These are phyloP conservation scores for Hydrangea macrophylla DNA, from an alignment of 148 eudicot genomes.

Conservation along the genomic window DNA sequence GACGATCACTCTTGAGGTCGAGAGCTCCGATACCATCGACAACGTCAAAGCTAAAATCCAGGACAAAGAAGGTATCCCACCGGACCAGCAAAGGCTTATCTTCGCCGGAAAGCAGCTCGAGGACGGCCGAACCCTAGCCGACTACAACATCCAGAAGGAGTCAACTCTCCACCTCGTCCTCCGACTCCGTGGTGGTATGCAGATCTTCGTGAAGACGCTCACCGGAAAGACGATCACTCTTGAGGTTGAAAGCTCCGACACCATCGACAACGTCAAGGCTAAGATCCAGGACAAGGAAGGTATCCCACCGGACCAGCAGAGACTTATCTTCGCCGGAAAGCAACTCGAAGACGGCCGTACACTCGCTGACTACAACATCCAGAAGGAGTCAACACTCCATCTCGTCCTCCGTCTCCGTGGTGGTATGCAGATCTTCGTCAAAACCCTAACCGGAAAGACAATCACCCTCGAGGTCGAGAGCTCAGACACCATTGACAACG, in stretches of 20 bases:
- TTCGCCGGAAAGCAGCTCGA: background rate
- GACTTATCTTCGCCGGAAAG: background rate
- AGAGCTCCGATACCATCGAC: background rate
- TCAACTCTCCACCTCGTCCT: background rate
- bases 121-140: background rate
- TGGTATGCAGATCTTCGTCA: background rate
- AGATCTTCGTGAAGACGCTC: background rate
- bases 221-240: background rate
- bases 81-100: background rate
- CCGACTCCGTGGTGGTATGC: background rate
- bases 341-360: background rate
- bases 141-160: slow-evolving; percentile 3
- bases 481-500: slow-evolving; percentile 15
- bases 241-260: background rate
- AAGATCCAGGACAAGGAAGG: slow-evolving; percentile 3
- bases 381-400: background rate
- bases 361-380: slow-evolving; percentile 1
- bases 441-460: background rate
- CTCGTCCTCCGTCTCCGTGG: slow-evolving; percentile 2
- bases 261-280: background rate
- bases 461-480: slow-evolving; percentile 19
- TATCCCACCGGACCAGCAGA: background rate
- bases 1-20: background rate
- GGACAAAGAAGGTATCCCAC: background rate
- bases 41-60: background rate